These are phyloP conservation scores for Aspergillus sp. DNA, from an alignment of 2,329 filamentous ascomycete genomes.

Conservation along the genomic window DNA sequence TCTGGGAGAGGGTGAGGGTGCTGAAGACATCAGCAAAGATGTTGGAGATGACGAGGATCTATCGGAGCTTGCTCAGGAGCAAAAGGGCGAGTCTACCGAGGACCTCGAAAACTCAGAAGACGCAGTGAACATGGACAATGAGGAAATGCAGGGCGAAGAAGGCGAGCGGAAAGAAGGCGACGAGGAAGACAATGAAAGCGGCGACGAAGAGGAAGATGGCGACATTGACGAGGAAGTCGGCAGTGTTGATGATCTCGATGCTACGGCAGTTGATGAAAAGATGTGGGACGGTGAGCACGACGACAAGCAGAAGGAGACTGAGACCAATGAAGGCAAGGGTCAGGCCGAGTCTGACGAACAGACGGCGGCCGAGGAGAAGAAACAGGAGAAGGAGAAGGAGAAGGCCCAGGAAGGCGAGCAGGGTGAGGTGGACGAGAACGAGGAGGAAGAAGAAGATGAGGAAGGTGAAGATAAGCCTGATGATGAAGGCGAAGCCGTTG, in stretches of 20 bases:
- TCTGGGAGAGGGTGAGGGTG: slow-evolving; percentile 90
- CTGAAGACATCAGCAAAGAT: slow-evolving; percentile 97
- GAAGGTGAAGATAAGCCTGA: slow-evolving; percentile 50
- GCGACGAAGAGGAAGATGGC: slow-evolving; percentile 61
- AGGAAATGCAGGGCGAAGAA: slow-evolving; percentile 86
- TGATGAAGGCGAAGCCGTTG: slow-evolving; percentile 63
- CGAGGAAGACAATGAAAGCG: slow-evolving; percentile 59
- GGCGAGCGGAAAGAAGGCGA: slow-evolving; percentile 57
- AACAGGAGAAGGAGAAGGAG: slow-evolving; percentile 31
- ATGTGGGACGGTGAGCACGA: slow-evolving; percentile 89
- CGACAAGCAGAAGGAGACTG: slow-evolving; percentile 66
- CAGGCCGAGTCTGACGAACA: slow-evolving; percentile 60
- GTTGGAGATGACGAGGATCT: slow-evolving; percentile 92
- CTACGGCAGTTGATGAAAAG: slow-evolving; percentile 92
- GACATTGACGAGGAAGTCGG: slow-evolving; percentile 86
- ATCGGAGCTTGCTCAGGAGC: slow-evolving; percentile 81
- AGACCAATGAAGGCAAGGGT: slow-evolving; percentile 69
- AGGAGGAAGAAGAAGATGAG: slow-evolving; percentile 61
- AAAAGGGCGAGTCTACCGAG: slow-evolving; percentile 57
- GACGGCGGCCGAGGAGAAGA: slow-evolving; percentile 49
- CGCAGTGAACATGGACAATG: slow-evolving; percentile 65
- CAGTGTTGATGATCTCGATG: slow-evolving; percentile 86
- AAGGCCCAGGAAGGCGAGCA: slow-evolving; percentile 48
- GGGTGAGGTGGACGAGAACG: slow-evolving; percentile 53
- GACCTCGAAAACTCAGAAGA: slow-evolving; percentile 50